Conservation (phyloP, 148 eudicot genomes). For the Vaccinium macrocarpon region DNA sequence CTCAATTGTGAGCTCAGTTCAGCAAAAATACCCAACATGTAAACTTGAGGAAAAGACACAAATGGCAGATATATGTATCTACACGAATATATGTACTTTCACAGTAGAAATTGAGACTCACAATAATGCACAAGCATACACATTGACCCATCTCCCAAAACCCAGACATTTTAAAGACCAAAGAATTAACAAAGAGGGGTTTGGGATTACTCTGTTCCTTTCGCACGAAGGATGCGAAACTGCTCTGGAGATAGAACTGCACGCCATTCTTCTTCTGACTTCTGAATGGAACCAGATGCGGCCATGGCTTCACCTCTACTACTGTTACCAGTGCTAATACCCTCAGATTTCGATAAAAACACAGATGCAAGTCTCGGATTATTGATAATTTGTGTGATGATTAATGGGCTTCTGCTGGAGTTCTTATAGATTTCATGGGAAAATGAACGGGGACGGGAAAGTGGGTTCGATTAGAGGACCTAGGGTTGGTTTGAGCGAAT, state of each 20-base stretch:
- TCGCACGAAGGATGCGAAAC: slow-evolving; percentile 81
- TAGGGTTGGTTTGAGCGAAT: too few species aligned
- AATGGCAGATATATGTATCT: not conserved
- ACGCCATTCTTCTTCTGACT: slow-evolving; percentile 96
- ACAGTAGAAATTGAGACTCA: not conserved
- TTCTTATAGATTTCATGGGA: not conserved
- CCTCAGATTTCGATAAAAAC: not conserved
- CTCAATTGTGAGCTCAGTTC: not conserved
- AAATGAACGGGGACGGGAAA: not conserved
- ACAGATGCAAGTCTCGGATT: not conserved
- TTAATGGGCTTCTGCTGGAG: not conserved
- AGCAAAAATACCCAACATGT: not conserved
- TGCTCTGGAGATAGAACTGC: slow-evolving; percentile 90
- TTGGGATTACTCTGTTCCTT: slow-evolving; percentile 80
- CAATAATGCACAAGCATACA: not conserved
- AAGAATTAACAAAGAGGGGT: not conserved
- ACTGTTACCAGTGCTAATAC: not conserved
- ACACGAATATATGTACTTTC: not conserved
- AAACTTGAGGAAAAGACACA: not conserved
- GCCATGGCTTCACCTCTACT: slow-evolving; percentile 37
- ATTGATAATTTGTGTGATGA: not conserved
- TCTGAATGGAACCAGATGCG: slow-evolving; percentile 50
- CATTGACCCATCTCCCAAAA: not conserved
- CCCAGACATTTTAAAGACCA: not conserved
- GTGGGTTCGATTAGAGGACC: not conserved